Evolutionary conservation across 1,284 basidiomycete species (phyloP), one percentile per base, ranked within the genome.

Genomic region (Austroboletus novae-zelandiae): DNA sequence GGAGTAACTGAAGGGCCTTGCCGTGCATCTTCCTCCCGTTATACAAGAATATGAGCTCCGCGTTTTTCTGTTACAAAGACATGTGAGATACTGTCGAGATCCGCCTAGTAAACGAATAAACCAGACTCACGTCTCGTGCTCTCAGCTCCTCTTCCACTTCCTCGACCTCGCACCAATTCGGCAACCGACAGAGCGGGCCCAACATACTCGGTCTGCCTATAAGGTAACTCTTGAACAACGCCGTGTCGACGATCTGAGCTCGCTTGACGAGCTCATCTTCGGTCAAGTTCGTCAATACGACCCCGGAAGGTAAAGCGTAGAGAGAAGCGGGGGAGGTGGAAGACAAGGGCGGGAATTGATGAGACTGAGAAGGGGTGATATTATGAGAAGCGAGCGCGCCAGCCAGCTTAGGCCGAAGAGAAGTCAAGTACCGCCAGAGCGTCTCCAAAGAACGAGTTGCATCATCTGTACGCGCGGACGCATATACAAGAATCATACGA

Each of bases 111-210:
- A 5, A 37, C 23, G n/a, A 18, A 9, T 3, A 45, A 31, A 25
- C 23, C 3, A 7, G 43, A 60, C 78, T 48, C 56, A 93, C 94
- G 79, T 90, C 86, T 30, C 89, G 80, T 32, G 84, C 83, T 56
- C 83, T 79, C 40, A 99, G 71, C 51, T 94, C 81, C 63, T 90
- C 91, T 66, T 98, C 94, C 0, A 99, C 93, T 65, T 98, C 93
- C 2, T 86, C 84, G 0, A 98, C 94, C 64, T 98, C 94, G 70
- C 95, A 98, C 93, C 94, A 99, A 69, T 98, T 98, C 18, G 91
- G 84, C 36, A 96, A 77, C 35, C 97, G 80, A 69, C 96, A 98
- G 40, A 99, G 70, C 23, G 92, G 84, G 0, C 92, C 94, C 5
- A 99, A 74, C 52, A 99, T 73, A 9, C 80, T 83, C 0, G 96